Evolutionary conservation across 2,329 filamentous ascomycete species (phyloP).

Genomic region (Aspergillus brasiliensis): DNA sequence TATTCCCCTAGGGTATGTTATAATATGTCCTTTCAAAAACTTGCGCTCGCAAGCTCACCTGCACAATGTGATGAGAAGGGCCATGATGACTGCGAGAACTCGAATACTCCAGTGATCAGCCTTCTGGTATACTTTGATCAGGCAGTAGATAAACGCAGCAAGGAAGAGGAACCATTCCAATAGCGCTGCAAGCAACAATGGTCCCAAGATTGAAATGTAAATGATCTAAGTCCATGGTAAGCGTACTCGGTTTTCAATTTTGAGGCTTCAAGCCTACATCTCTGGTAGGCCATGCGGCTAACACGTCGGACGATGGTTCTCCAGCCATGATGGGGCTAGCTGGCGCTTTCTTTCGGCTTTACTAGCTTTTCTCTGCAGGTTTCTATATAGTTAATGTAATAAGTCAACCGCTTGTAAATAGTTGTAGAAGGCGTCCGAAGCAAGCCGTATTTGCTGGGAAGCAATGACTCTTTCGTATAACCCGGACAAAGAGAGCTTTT

Average conservation of each 20-base stretch:
- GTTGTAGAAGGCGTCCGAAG: background rate
- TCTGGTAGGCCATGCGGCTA: conserved; percentile 34
- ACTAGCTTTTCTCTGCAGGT: no score
- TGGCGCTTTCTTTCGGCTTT: background rate
- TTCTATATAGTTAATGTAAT: no score
- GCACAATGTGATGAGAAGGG: conserved; percentile 70
- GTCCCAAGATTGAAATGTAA: conserved; percentile 77
- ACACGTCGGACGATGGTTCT: background rate
- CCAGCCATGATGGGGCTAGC: conserved; percentile 2
- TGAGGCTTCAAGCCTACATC: conserved; percentile 37
- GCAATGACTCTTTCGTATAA: background rate
- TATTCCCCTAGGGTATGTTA: conserved; percentile 60
- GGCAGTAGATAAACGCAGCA: conserved; percentile 88
- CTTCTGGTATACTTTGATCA: conserved; percentile 84
- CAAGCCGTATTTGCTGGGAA: background rate
- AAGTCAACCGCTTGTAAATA: no score
- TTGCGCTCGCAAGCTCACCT: conserved; percentile 58
- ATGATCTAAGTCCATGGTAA: conserved; percentile 64
- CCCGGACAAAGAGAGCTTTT: no score
- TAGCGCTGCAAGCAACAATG: conserved; percentile 79
- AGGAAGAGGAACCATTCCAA: conserved; percentile 96
- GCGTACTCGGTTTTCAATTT: background rate
- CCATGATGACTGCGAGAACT: conserved; percentile 74
- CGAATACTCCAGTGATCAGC: conserved; percentile 85
- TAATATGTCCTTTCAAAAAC: background rate